Conservation (phyloP, 257 asterid species). For the Lycium ferocissimum region DNA sequence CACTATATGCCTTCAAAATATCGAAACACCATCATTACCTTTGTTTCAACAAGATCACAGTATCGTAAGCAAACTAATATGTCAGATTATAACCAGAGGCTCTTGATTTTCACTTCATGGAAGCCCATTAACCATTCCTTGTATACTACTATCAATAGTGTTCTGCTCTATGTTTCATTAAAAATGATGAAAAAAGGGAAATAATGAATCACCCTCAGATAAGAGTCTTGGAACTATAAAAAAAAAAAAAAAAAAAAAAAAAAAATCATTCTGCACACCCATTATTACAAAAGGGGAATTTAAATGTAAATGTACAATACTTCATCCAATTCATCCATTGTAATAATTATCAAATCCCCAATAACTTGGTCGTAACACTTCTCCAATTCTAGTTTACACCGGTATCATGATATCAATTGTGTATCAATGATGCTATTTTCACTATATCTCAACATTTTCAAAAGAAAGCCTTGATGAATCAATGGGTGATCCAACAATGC, state of each 20-base stretch:
- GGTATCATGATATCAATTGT: background rate
- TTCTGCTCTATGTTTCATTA: background rate
- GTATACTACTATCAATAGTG: background rate
- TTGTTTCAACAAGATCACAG: background rate
- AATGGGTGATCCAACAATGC: background rate
- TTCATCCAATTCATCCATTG: too few species aligned
- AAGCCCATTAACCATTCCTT: background rate
- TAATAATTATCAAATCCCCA: too few species aligned
- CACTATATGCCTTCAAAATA: background rate
- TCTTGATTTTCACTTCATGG: background rate
- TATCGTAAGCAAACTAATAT: too few species aligned
- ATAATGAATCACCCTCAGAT: background rate
- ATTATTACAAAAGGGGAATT: background rate
- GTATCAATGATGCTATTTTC: too few species aligned
- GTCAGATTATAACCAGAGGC: background rate
- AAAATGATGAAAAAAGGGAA: background rate
- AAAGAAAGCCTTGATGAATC: background rate
- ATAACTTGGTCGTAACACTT: too few species aligned
- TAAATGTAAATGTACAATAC: too few species aligned
- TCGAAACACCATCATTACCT: background rate
- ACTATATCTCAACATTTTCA: background rate
- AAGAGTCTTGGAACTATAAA: background rate
- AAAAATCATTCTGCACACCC: background rate
- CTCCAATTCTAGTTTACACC: too few species aligned
- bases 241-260: too few species aligned